Evolutionary conservation across 441 rosid species (phyloP).

Genomic region (Aleurites moluccanus): DNA sequence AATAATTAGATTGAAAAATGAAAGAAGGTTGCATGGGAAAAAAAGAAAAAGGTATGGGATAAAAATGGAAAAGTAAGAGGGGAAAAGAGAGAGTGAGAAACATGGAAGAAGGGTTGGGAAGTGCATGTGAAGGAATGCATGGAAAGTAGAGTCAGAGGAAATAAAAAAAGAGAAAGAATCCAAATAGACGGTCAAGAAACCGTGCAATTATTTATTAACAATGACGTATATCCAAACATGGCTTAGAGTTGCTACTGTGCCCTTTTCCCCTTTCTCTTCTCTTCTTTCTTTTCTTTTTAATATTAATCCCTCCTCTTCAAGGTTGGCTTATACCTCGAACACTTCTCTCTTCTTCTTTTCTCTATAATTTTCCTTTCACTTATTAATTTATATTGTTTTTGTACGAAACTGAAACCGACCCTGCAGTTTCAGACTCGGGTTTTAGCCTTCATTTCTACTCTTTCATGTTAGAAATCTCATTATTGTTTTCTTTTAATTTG

Average conservation of each 20-base stretch:
- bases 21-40: slow-evolving; percentile 27
- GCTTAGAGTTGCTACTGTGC: slow-evolving; percentile 38
- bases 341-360: background rate
- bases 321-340: slow-evolving; percentile 48
- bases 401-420: slow-evolving; percentile 33
- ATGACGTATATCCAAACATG: slow-evolving; percentile 64
- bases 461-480: background rate
- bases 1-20: background rate
- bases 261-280: background rate
- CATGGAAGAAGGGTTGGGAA: slow-evolving; percentile 25
- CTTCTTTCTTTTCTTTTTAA: slow-evolving; percentile 31
- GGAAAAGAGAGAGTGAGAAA: slow-evolving; percentile 16
- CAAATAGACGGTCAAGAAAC: slow-evolving; percentile 65
- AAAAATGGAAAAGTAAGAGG: slow-evolving; percentile 32
- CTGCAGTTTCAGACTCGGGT: slow-evolving; percentile 34
- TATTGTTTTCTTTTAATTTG: background rate
- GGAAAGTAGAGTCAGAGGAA: slow-evolving; percentile 50
- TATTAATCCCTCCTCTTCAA: slow-evolving; percentile 29
- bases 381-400: background rate
- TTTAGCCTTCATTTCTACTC: slow-evolving; percentile 26
- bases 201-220: slow-evolving; percentile 45
- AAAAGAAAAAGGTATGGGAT: slow-evolving; percentile 28
- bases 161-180: slow-evolving; percentile 34
- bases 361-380: background rate
- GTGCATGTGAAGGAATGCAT: slow-evolving; percentile 65